A percentile compares a stretch with the other conserved stretches of the same genome.
Conservation (phyloP, 1,284 basidiomycete species). For the Rhodofomes roseus region DNA sequence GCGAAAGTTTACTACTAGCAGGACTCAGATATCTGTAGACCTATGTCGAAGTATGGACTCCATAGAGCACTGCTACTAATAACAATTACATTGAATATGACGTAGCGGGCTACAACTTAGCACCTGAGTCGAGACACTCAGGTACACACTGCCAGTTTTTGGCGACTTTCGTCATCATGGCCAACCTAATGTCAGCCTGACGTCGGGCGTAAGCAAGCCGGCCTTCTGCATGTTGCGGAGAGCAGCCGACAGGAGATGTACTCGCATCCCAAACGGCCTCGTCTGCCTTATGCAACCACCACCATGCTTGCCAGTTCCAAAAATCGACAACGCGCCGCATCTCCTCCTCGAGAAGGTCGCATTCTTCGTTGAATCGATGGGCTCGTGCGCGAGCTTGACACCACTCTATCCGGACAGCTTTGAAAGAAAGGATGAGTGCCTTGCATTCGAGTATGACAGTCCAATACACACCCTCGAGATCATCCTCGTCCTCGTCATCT, state of each 20-base stretch:
- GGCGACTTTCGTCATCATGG: no score
- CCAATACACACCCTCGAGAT: constrained; percentile 6
- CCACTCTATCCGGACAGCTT: constrained; percentile 10
- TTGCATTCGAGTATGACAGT: no score
- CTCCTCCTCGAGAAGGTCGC: constrained; percentile 30
- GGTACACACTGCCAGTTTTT: no score
- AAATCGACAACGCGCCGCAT: constrained; percentile 20
- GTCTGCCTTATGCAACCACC: neutral
- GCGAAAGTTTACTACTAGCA: no score
- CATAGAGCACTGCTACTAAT: no score
- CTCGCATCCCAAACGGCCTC: neutral
- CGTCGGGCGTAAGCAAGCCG: neutral
- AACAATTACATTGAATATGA: no score
- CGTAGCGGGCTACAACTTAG: no score
- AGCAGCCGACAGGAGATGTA: neutral
- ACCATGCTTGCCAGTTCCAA: neutral
- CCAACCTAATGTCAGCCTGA: neutral
- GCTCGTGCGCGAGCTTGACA: constrained; percentile 17
- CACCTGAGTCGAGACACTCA: no score
- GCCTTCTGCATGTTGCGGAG: neutral
- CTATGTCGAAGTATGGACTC: no score
- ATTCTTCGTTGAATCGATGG: constrained; percentile 33
- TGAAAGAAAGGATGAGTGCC: neutral
- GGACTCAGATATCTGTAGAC: no score
- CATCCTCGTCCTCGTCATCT: neutral